Evolutionary conservation across 2,329 filamentous ascomycete genomes (phyloP).

Genomic region (Trichophyton verrucosum): DNA sequence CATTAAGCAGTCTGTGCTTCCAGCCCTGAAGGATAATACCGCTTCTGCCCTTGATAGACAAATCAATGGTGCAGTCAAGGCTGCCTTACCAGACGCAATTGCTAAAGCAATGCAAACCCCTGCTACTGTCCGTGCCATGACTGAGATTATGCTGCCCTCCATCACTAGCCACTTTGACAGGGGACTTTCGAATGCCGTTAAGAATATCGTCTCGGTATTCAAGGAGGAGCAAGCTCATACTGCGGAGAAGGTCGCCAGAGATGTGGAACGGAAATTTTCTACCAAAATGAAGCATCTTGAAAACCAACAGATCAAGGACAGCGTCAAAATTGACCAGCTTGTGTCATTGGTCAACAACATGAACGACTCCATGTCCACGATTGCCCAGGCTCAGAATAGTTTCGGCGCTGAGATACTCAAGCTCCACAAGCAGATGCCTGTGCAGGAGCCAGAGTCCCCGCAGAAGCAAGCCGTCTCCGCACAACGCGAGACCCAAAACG

Average conservation of each 20-base stretch:
- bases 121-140: slow-evolving; percentile 58
- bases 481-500: slow-evolving; percentile 6
- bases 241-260: slow-evolving; percentile 53
- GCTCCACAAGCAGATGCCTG: slow-evolving; percentile 22
- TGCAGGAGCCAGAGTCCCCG: slow-evolving; percentile 13
- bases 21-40: slow-evolving; percentile 56
- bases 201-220: slow-evolving; percentile 54
- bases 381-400: slow-evolving; percentile 31
- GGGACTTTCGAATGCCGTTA: slow-evolving; percentile 50
- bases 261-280: slow-evolving; percentile 51
- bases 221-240: slow-evolving; percentile 52
- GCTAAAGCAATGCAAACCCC: slow-evolving; percentile 58
- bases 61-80: slow-evolving; percentile 60
- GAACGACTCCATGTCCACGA: slow-evolving; percentile 41
- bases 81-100: slow-evolving; percentile 54
- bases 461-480: slow-evolving; percentile 8
- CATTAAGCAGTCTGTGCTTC: slow-evolving; percentile 64
- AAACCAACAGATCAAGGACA: slow-evolving; percentile 40
- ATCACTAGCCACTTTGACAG: slow-evolving; percentile 58
- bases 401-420: slow-evolving; percentile 32
- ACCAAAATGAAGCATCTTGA: slow-evolving; percentile 42
- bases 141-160: slow-evolving; percentile 57
- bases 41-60: slow-evolving; percentile 58
- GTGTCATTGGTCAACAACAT: slow-evolving; percentile 40
- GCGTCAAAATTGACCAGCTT: slow-evolving; percentile 50